Evolutionary conservation across 371 early-diverging fungal species (phyloP).

Genomic region (Smittium mucronatum): DNA sequence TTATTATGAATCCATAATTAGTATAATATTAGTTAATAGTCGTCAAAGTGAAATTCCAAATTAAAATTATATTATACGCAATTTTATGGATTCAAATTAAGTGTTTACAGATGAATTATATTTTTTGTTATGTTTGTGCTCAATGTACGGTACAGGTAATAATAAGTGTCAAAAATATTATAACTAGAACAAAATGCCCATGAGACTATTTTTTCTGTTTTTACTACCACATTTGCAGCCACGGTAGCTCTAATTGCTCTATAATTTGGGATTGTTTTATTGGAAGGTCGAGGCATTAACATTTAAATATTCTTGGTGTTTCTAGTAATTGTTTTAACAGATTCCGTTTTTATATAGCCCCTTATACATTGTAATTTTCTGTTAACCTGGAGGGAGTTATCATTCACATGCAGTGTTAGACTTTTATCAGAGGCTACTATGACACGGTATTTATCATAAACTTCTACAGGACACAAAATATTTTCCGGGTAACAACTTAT

Average conservation of each 20-base stretch:
- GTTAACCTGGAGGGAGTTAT: background rate
- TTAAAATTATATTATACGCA: background rate
- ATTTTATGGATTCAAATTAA: background rate
- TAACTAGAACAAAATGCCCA: conserved; percentile 19
- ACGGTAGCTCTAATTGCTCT: conserved; percentile 17
- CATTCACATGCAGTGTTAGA: background rate
- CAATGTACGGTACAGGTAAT: background rate
- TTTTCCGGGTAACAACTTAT: background rate
- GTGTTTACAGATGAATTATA: background rate
- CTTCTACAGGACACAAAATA: conserved; percentile 14
- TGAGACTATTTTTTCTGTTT: conserved; percentile 16
- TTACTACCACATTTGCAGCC: conserved; percentile 14
- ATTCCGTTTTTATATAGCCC: background rate
- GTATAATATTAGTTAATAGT: background rate
- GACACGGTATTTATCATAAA: conserved; percentile 5
- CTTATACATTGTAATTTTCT: background rate
- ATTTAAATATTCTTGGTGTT: background rate
- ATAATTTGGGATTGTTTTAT: conserved; percentile 12
- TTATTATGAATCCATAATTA: background rate
- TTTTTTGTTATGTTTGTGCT: background rate
- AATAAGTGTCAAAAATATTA: conserved; percentile 13
- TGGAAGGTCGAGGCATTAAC: conserved; percentile 1
- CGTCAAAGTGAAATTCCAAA: background rate
- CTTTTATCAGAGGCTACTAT: conserved; percentile 11
- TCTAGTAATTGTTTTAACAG: background rate